phyloP scores from a whole-genome alignment of 139 green algal species.

The Chlamydomonas incerta region DNA sequence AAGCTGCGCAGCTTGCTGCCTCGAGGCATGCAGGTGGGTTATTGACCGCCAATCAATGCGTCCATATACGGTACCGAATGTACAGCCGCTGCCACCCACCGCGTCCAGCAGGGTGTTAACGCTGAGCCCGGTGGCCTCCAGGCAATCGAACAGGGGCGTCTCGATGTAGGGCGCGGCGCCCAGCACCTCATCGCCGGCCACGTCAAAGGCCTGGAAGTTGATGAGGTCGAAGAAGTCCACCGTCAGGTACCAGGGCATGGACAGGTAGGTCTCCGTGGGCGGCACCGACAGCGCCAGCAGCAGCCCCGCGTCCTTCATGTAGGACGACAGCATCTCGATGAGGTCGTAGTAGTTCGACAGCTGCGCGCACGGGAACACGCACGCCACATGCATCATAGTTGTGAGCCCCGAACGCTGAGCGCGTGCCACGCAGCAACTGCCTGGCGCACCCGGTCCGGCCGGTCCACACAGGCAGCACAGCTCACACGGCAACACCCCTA shows the following conservation, averaged over 20 bases:
- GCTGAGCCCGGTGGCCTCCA: background rate
- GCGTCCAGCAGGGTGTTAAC: background rate
- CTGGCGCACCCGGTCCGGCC: no score
- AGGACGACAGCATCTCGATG: background rate
- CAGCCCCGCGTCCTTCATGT: background rate
- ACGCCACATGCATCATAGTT: no score
- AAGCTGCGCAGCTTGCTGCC: no score
- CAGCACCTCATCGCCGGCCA: background rate
- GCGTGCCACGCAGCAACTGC: no score
- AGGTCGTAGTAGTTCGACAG: background rate
- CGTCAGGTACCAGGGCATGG: background rate
- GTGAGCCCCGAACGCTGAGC: no score
- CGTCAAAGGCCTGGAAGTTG: background rate
- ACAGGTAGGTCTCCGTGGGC: background rate
- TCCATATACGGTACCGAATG: no score
- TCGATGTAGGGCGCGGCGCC: background rate
- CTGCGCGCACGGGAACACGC: no score
- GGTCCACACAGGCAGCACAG: no score
- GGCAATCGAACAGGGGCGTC: background rate
- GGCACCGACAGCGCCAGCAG: background rate
- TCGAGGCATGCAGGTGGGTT: no score
- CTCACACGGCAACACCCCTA: no score
- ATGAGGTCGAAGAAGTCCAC: background rate
- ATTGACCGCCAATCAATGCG: no score
- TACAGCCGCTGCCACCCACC: background rate